Conservation (phyloP, 192 early-diverging fungal genomes). For the Spizellomyces punctatus region DNA sequence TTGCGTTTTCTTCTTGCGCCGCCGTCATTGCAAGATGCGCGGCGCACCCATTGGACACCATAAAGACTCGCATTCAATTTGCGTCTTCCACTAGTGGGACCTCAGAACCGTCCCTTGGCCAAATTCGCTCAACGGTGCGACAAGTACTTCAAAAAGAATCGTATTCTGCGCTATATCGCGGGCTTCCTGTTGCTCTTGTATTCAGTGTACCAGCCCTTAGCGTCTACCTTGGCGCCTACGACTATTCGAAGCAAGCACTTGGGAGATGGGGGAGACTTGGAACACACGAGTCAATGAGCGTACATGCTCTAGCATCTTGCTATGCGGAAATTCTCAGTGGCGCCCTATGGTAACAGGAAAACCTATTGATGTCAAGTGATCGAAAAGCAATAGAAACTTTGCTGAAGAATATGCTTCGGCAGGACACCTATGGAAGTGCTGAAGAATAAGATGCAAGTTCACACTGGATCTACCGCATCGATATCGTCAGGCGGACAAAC, state of each 20-base stretch:
- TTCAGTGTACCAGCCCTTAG: constrained; percentile 75
- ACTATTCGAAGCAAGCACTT: constrained; percentile 55
- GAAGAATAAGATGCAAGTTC: constrained; percentile 73
- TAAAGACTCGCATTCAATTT: constrained; percentile 72
- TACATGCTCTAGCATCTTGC: constrained; percentile 60
- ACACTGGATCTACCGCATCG: constrained; percentile 3
- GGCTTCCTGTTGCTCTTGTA: constrained; percentile 65
- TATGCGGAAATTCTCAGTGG: constrained; percentile 70
- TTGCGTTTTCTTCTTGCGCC: constrained; percentile 48
- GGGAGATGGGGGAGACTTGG: constrained; percentile 14
- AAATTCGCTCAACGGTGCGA: constrained; percentile 11
- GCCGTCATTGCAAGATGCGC: constrained; percentile 59
- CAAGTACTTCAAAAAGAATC: constrained; percentile 14
- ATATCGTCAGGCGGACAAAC: constrained; percentile 4
- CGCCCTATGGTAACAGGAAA: constrained; percentile 54
- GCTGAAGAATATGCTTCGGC: neutral
- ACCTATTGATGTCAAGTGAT: neutral
- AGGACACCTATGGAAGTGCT: constrained; percentile 86
- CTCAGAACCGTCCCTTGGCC: constrained; percentile 11
- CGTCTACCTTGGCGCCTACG: constrained; percentile 73
- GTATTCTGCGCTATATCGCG: constrained; percentile 60
- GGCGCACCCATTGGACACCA: constrained; percentile 79
- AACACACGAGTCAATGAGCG: constrained; percentile 43
- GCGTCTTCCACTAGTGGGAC: constrained; percentile 24
- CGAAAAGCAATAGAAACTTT: neutral